Percentiles rank a stretch among this genome's conserved stretches.
phyloP scores from a whole-genome alignment of 495 filamentous ascomycete species.

The Xylaria grammica region DNA sequence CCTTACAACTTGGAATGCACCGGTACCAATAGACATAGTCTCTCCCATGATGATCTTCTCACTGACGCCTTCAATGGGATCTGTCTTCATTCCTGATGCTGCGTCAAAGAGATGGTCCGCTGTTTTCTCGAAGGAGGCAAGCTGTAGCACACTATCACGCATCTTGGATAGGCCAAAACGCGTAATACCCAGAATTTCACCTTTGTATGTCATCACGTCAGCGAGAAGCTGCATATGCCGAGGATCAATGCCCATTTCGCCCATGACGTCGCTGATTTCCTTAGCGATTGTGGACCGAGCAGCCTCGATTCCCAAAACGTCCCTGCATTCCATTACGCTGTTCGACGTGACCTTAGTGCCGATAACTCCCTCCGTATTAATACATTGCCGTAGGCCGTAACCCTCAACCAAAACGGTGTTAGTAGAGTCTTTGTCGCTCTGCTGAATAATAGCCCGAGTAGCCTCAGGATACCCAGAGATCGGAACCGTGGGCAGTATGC shows the following conservation, averaged over 20 bases:
- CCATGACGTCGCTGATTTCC: conserved; percentile 85
- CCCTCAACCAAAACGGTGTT: conserved; percentile 89
- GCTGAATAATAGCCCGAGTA: conserved; percentile 85
- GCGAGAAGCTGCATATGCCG: conserved; percentile 98
- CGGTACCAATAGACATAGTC: conserved; percentile 87
- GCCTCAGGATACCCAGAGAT: conserved; percentile 88
- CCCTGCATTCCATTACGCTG: conserved; percentile 85
- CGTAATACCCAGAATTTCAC: conserved; percentile 96
- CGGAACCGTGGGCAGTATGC: conserved; percentile 75
- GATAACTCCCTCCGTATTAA: conserved; percentile 88
- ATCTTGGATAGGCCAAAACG: conserved; percentile 96
- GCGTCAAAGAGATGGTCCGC: conserved; percentile 97
- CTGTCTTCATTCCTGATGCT: conserved; percentile 84
- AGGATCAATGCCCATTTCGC: conserved; percentile 93
- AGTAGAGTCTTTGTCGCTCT: conserved; percentile 51
- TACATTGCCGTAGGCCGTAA: conserved; percentile 85
- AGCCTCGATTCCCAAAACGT: conserved; percentile 98
- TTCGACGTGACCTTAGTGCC: conserved; percentile 76
- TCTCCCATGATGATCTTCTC: conserved; percentile 99
- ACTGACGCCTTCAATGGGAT: conserved; percentile 87
- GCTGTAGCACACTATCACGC: conserved; percentile 91
- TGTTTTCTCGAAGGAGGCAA: conserved; percentile 98
- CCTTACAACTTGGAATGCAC: conserved; percentile 86
- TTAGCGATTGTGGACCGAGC: conserved; percentile 81
- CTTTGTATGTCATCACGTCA: conserved; percentile 99